Percentiles rank a stretch among this genome's conserved stretches.
Conservation (phyloP, 331 rosid species). For the Quercus tomentella region DNA sequence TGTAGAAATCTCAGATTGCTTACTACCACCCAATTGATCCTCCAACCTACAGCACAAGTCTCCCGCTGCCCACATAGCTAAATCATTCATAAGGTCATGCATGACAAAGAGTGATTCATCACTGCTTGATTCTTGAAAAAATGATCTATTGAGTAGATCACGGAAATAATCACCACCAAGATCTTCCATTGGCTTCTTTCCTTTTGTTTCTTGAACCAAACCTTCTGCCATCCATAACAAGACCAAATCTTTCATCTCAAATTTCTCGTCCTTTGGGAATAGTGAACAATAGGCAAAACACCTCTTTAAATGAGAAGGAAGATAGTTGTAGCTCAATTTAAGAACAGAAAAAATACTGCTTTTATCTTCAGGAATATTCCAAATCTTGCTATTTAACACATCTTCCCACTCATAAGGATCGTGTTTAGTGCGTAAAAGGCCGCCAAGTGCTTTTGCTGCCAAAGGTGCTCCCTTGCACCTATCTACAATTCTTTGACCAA, state of each 20-base stretch:
- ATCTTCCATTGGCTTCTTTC: not conserved
- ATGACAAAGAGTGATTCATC: not conserved
- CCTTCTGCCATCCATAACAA: conserved; percentile 25
- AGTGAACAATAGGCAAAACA: conserved; percentile 20
- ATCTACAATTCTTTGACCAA: conserved; percentile 6
- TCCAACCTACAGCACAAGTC: not conserved
- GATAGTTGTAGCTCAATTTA: conserved; percentile 27
- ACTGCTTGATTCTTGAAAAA: not conserved
- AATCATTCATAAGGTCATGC: conserved; percentile 23
- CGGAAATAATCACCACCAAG: conserved; percentile 2
- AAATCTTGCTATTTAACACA: not conserved
- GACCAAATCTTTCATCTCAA: not conserved
- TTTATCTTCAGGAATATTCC: not conserved
- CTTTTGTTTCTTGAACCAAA: not conserved
- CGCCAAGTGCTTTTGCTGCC: conserved; percentile 17
- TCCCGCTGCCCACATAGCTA: conserved; percentile 13
- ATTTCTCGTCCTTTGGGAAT: conserved; percentile 2
- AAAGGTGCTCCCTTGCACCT: conserved; percentile 25
- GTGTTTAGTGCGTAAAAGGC: not conserved
- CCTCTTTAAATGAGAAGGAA: conserved; percentile 12
- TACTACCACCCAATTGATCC: not conserved
- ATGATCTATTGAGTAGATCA: not conserved
- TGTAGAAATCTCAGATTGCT: not conserved
- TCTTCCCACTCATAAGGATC: not conserved
- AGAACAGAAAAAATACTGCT: conserved; percentile 17